Conservation (phyloP, 108 stramenopile genomes). For the Aurantiochytrium sp. region DNA sequence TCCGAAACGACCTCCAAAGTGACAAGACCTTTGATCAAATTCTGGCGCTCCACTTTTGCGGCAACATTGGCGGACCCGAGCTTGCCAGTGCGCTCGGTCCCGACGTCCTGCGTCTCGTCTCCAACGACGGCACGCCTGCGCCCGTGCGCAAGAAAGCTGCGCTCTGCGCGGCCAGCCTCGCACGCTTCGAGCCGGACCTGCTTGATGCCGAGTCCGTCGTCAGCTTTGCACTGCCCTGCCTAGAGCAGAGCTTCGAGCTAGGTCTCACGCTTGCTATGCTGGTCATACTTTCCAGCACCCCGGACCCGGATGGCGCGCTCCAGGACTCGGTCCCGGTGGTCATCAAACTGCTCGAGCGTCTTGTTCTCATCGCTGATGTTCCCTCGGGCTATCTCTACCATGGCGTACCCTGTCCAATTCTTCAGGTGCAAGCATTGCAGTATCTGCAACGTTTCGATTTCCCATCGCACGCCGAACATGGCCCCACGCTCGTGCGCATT, state of each 20-base stretch:
- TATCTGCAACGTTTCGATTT: slow-evolving; percentile 81
- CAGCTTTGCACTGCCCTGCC: neutral
- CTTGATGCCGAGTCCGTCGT: slow-evolving; percentile 17
- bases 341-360: slow-evolving; percentile 74
- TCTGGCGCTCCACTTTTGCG: slow-evolving; percentile 65
- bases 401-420: slow-evolving; percentile 82
- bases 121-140: slow-evolving; percentile 68
- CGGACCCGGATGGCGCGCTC: slow-evolving; percentile 56
- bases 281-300: slow-evolving; percentile 41
- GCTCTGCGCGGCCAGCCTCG: slow-evolving; percentile 75
- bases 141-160: slow-evolving; percentile 89
- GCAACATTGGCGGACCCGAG: slow-evolving; percentile 76
- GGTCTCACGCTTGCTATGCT: slow-evolving; percentile 78
- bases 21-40: slow-evolving; percentile 21
- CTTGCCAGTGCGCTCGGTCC: slow-evolving; percentile 72
- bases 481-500: slow-evolving; percentile 29
- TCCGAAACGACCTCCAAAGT: slow-evolving; percentile 41
- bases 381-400: slow-evolving; percentile 89
- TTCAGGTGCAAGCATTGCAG: slow-evolving; percentile 85
- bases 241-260: slow-evolving; percentile 50
- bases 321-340: slow-evolving; percentile 78
- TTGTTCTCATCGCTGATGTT: slow-evolving; percentile 66
- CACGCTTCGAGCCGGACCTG: slow-evolving; percentile 73
- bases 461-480: slow-evolving; percentile 55
- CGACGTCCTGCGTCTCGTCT: slow-evolving; percentile 72